Evolutionary conservation across 2,329 filamentous ascomycete genomes (phyloP), one percentile per base, ranked within the genome.

Genomic region (Fusarium illudens): DNA sequence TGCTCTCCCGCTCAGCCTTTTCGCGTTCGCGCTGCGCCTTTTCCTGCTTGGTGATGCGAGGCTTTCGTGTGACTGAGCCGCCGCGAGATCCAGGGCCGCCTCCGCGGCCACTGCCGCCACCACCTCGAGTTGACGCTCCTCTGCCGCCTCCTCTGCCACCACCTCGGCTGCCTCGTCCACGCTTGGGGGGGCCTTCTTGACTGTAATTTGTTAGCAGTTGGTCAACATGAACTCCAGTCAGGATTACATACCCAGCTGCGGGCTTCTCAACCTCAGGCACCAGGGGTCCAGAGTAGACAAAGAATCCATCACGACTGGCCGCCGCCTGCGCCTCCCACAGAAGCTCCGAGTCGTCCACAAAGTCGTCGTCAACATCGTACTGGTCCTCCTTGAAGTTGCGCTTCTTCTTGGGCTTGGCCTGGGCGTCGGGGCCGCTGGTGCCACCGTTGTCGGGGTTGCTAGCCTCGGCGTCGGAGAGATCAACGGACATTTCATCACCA

Each of bases 301-400:
- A 99, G 82, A 98, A 99, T 1, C 96, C 96, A 76, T 98, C 96
- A 72, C 95, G 93, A 70, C 93, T 95, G 48, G 96, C 94, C 5
- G 95, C 94, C 7, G 95, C 95, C 76, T 97, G 92, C 75, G 97
- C 93, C 79, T 98, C 93, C 95, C 95, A 98, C 1, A 96, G 85
- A 75, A 97, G 79, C 78, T 99, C 96, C 1, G 94, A 96, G 76
- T 99, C 96, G 74, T 99, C 96, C 58, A 95, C 89, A 79, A 95
- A 95, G 55, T 91, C 92, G 74, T 94, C 92, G 49, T 92, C 90
- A 73, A 92, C 90, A 75, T 95, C 92, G 73, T 94, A 94, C 73
- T 94, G 90, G 79, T 96, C 91, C 77, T 94, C 89, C 76, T 91
- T 90, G 79, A 91, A 90, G 75, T 91, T 91, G 58, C 93, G 88